phyloP scores from a whole-genome alignment of 768 basidiomycete species.

The Leccinum truebloodii region DNA sequence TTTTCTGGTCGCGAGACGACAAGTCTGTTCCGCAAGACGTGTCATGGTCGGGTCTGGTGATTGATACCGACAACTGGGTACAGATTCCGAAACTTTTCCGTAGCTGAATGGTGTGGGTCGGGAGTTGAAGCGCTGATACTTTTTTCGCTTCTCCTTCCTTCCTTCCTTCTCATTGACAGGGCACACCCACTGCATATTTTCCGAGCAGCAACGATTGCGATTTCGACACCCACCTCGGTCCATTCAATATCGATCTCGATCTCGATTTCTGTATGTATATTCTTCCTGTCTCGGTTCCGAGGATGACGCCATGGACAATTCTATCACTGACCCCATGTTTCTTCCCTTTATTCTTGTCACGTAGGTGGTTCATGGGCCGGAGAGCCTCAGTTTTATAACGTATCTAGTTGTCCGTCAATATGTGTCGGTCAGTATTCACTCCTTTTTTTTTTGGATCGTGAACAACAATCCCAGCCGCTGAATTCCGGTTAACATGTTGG shows the following conservation, averaged over 20 bases:
- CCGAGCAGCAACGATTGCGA: slow-evolving; percentile 56
- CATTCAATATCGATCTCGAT: slow-evolving; percentile 64
- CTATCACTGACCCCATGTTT: not conserved
- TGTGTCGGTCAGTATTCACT: slow-evolving; percentile 26
- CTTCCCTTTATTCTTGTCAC: not conserved
- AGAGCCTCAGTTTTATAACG: slow-evolving; percentile 14
- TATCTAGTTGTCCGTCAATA: slow-evolving; percentile 29
- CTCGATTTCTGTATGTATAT: slow-evolving; percentile 30
- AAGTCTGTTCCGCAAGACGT: slow-evolving; percentile 36
- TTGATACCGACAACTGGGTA: slow-evolving; percentile 30
- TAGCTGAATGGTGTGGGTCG: not conserved
- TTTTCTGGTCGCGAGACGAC: slow-evolving; percentile 40
- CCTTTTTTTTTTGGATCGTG: not conserved
- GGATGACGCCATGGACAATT: not conserved
- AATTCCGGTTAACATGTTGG: not conserved
- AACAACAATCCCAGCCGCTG: not conserved
- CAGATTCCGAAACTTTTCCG: not conserved
- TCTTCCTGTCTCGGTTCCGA: not conserved
- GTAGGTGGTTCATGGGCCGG: slow-evolving; percentile 34
- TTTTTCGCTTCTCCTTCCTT: not conserved
- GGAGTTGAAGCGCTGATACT: not conserved
- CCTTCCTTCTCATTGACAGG: slow-evolving; percentile 34
- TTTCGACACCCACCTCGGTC: slow-evolving; percentile 51
- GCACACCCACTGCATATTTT: slow-evolving; percentile 61
- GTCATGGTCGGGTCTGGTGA: slow-evolving; percentile 16